A percentile compares a stretch with the other conserved stretches of the same genome.
Conservation (phyloP, 768 basidiomycete species). For the Filobasidium wieringae region DNA sequence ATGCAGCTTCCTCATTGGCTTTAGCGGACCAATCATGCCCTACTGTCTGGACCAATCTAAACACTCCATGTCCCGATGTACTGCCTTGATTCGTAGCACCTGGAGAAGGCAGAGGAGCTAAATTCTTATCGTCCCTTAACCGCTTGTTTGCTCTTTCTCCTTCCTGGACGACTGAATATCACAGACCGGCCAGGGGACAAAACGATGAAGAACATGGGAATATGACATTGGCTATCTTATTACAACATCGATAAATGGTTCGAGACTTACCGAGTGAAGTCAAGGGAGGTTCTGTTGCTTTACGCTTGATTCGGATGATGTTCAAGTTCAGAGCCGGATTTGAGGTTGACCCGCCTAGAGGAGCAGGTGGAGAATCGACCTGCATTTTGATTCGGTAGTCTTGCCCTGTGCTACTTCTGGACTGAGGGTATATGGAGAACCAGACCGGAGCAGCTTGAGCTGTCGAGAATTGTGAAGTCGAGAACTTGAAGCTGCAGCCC, state of each 20-base stretch:
- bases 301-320: conserved; percentile 38
- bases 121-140: conserved; percentile 18
- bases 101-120: not conserved
- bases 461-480: too few relatives aligned
- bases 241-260: not conserved
- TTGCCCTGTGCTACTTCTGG: too few relatives aligned
- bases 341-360: too few relatives aligned
- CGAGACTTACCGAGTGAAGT: conserved; percentile 33
- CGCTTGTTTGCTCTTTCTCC: conserved; percentile 17
- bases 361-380: too few relatives aligned
- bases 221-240: too few relatives aligned
- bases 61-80: conserved; percentile 26
- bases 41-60: conserved; percentile 38
- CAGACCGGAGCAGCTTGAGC: too few relatives aligned
- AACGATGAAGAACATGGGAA: not conserved
- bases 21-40: conserved; percentile 32
- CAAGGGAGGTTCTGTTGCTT: conserved; percentile 36
- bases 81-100: conserved; percentile 2
- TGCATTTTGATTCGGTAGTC: too few relatives aligned
- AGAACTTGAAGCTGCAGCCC: too few relatives aligned
- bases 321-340: conserved; percentile 1
- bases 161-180: conserved; percentile 32
- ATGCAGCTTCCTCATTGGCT: conserved; percentile 30
- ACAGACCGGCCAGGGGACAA: too few relatives aligned
- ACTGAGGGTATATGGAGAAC: too few relatives aligned